Percentiles rank a stretch among this genome's conserved stretches.
Conservation (phyloP, 371 early-diverging fungal species). For the Lichtheimia hyalospora region DNA sequence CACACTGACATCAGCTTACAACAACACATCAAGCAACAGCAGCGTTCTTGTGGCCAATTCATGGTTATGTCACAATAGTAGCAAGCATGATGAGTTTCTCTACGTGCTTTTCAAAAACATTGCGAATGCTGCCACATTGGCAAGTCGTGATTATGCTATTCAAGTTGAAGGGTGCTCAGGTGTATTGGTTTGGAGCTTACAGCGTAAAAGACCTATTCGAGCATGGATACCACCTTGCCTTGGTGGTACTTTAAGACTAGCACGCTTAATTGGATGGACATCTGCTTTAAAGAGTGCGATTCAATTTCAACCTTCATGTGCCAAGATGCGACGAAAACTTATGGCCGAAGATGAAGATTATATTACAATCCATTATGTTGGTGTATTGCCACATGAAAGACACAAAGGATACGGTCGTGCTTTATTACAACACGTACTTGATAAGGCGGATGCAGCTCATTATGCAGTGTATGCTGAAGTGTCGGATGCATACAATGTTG, state of each 20-base stretch:
- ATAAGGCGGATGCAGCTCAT: constrained; percentile 72
- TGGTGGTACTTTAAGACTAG: constrained; percentile 25
- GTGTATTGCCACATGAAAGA: constrained; percentile 39
- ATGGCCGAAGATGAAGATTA: constrained; percentile 16
- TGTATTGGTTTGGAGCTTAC: constrained; percentile 28
- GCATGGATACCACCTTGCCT: constrained; percentile 20
- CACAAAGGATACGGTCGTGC: constrained; percentile 36
- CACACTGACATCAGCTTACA: constrained; percentile 34
- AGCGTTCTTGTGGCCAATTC: constrained; percentile 20
- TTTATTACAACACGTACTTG: constrained; percentile 29
- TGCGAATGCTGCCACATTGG: constrained; percentile 26
- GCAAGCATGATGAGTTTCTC: constrained; percentile 25
- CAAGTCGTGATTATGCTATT: constrained; percentile 38
- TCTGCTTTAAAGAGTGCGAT: constrained; percentile 30
- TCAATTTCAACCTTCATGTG: constrained; percentile 32
- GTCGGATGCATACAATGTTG: constrained; percentile 88
- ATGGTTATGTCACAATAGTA: constrained; percentile 2
- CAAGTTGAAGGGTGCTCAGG: constrained; percentile 47
- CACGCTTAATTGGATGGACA: constrained; percentile 26
- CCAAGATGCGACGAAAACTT: constrained; percentile 29
- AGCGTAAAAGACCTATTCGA: neutral
- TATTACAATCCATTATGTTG: constrained; percentile 32
- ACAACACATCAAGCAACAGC: constrained; percentile 9
- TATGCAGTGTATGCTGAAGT: constrained; percentile 83
- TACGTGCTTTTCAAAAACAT: constrained; percentile 30